Base-by-base conservation (phyloP, 2,329 filamentous ascomycete genomes). In the Aspergillus sp. region DNA sequence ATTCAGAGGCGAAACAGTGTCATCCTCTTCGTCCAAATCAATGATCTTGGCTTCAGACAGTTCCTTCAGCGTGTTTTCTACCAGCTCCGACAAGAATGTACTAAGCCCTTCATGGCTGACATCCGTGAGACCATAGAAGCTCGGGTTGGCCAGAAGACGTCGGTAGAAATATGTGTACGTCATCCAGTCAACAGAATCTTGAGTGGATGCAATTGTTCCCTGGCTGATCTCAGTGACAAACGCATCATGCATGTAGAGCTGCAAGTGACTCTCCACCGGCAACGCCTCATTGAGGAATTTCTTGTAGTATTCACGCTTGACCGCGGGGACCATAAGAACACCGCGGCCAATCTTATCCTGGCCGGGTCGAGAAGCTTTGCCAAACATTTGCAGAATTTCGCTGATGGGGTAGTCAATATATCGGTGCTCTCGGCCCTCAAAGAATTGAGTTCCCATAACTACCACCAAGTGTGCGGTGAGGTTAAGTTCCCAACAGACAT, bases 141-240 rank as follows among this genome's bases (percentile, higher is more conserved):
- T 97, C 8, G 95, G 95, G 72, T 99, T 99, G 30, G 93, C 93
- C 37, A 98, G 83, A 39, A 99, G 83, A 58, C 95, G 89, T 44
- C 95, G 89, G 78, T 99, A 99, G 78, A 98, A 97, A 79, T 96
- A 99, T 11, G 93, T 97, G 73, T 97, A 98, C 0, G 95, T 98
- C 39, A 92, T 91, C 95, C 95, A 99, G 76, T 96, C 96, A 65
- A 99, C 93, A 11, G 93, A 95, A 77, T 98, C 93, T 67, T 98
- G 95, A 13, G 92, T 96, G 12, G 93, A 96, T 68, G 91, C 87
- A 60, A 99, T 95, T 73, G 93, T 96, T 80, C 92, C 93, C 17
- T 92, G 96, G 80, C 92, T 97, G 68, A 98, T 92, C 75, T 99
- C 95, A 0, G 93, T 93, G 45, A 99, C 93, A 67, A 99, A 98